phyloP scores from a whole-genome alignment of 331 rosid genomes.

The Acacia pycnantha region DNA sequence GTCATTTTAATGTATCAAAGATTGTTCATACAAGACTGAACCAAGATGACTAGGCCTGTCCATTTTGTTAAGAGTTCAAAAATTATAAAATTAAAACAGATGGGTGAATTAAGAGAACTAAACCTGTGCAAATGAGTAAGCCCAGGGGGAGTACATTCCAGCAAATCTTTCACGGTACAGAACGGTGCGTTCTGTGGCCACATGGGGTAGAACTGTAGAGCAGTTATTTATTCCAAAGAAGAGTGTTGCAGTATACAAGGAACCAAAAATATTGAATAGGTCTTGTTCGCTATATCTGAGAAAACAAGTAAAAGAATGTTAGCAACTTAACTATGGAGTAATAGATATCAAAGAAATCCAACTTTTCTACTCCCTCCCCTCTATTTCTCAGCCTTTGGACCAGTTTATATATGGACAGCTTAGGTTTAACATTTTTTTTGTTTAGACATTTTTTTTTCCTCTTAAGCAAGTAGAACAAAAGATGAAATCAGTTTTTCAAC shows the following conservation, averaged over 20 bases:
- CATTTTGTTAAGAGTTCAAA: neutral
- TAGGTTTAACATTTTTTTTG: no score
- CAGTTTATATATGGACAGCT: no score
- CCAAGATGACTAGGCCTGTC: neutral
- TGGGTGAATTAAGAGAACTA: slow-evolving; percentile 1
- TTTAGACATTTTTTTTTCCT: no score
- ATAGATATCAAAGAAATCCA: no score
- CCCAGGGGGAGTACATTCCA: slow-evolving; percentile 66
- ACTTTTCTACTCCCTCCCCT: no score
- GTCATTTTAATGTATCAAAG: neutral
- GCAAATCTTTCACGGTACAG: slow-evolving; percentile 59
- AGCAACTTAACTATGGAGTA: neutral
- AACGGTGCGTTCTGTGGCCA: slow-evolving; percentile 48
- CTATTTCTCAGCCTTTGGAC: neutral
- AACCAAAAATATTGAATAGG: slow-evolving; percentile 48
- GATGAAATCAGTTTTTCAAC: neutral
- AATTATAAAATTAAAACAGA: neutral
- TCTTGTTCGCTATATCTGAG: slow-evolving; percentile 54
- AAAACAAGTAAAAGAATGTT: neutral
- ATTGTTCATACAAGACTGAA: neutral
- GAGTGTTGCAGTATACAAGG: slow-evolving; percentile 34
- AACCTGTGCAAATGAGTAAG: slow-evolving; percentile 66
- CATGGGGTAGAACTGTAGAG: slow-evolving; percentile 42
- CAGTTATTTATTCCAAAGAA: slow-evolving; percentile 63
- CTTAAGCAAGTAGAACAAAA: neutral